Evolutionary conservation across 1,284 basidiomycete species (phyloP).

Genomic region (Anthracocystis walkeri): DNA sequence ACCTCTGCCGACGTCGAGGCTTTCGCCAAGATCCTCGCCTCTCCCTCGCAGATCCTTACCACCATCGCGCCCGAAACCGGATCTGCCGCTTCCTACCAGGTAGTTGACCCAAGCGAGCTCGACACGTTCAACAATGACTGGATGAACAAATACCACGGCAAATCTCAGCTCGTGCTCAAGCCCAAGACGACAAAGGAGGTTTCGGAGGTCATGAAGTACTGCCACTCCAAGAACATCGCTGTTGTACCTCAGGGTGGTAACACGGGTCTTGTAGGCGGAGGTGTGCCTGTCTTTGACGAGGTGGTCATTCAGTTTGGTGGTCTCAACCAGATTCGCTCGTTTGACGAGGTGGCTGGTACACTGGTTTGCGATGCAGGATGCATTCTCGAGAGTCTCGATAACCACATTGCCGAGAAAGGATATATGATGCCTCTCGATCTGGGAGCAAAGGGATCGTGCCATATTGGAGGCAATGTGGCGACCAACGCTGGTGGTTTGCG

Average conservation of each 20-base stretch:
- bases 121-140: constrained; percentile 89
- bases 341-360: constrained; percentile 79
- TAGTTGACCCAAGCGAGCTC: constrained; percentile 76
- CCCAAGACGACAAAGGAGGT: constrained; percentile 90
- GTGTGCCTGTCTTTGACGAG: constrained; percentile 90
- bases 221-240: constrained; percentile 69
- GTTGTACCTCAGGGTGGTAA: constrained; percentile 98
- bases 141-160: constrained; percentile 95
- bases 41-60: constrained; percentile 71
- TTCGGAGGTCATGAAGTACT: constrained; percentile 76
- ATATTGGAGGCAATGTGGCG: constrained; percentile 96
- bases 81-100: constrained; percentile 37
- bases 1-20: constrained; percentile 71
- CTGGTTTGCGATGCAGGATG: constrained; percentile 84
- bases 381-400: constrained; percentile 89
- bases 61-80: constrained; percentile 70
- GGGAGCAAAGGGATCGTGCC: constrained; percentile 97
- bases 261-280: constrained; percentile 95
- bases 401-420: constrained; percentile 85
- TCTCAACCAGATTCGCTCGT: constrained; percentile 87
- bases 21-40: constrained; percentile 72
- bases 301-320: constrained; percentile 85
- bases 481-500: constrained; percentile 98
- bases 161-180: constrained; percentile 85
- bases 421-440: constrained; percentile 98